Percentiles rank a stretch among this genome's conserved stretches.
Conservation (phyloP, 2,329 filamentous ascomycete genomes). For the Trichoderma atroviride region DNA sequence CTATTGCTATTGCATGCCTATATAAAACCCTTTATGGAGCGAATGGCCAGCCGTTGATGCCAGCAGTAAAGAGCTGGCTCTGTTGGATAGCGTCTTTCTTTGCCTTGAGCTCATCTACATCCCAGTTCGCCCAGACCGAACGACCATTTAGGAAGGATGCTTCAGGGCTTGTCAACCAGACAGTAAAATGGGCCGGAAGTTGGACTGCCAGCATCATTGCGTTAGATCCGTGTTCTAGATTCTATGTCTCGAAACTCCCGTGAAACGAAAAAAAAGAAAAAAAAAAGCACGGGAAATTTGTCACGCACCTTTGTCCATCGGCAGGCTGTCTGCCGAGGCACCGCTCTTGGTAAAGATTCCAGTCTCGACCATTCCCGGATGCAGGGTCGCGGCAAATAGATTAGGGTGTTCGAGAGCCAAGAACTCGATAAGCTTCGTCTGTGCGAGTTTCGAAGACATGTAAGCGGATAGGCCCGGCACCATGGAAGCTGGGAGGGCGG, state of each 20-base stretch:
- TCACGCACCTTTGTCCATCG: constrained; percentile 31
- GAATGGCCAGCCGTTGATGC: constrained; percentile 24
- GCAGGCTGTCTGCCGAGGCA: constrained; percentile 30
- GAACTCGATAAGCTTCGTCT: constrained; percentile 34
- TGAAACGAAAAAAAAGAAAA: neutral
- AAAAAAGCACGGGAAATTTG: neutral
- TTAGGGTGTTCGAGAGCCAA: constrained; percentile 33
- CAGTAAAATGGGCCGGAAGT: constrained; percentile 46
- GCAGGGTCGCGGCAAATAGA: constrained; percentile 32
- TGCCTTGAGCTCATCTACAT: constrained; percentile 52
- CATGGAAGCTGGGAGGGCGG: constrained; percentile 28
- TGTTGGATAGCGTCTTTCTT: constrained; percentile 22
- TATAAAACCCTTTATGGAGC: neutral
- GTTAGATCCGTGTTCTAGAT: neutral
- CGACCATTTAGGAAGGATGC: constrained; percentile 51
- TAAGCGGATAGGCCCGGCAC: constrained; percentile 28
- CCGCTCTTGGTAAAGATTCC: constrained; percentile 32
- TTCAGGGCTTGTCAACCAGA: constrained; percentile 50
- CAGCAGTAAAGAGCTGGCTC: constrained; percentile 13
- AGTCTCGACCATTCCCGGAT: constrained; percentile 35
- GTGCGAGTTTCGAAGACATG: constrained; percentile 22
- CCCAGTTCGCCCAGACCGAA: constrained; percentile 54
- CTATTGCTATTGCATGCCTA: neutral
- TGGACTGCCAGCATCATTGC: constrained; percentile 9
- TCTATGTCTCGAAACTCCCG: neutral